Conservation (phyloP, 2,329 filamentous ascomycete genomes). For the Neurospora crassa region DNA sequence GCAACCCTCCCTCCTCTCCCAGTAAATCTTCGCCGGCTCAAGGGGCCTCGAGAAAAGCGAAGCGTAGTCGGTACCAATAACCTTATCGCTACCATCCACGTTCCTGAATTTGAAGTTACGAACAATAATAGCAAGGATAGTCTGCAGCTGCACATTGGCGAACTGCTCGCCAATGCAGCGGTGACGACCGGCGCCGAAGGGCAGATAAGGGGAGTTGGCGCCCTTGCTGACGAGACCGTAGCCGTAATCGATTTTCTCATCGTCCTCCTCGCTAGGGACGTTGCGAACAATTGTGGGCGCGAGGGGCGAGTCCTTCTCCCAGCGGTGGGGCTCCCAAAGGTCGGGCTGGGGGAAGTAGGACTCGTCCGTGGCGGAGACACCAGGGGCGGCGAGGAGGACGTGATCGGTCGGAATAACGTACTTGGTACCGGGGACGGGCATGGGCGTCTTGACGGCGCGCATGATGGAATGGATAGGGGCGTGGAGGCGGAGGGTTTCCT, state of each 20-base stretch:
- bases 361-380: constrained; percentile 63
- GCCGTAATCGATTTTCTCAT: constrained; percentile 83
- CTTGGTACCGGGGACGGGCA: constrained; percentile 72
- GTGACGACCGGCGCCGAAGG: constrained; percentile 87
- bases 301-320: constrained; percentile 58
- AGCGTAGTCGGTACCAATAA: constrained; percentile 60
- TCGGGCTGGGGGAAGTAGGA: constrained; percentile 74
- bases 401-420: constrained; percentile 75
- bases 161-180: constrained; percentile 96
- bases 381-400: constrained; percentile 74
- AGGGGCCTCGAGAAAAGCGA: constrained; percentile 67
- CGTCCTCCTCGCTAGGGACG: constrained; percentile 42
- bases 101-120: constrained; percentile 74
- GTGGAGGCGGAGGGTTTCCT: constrained; percentile 85
- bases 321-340: constrained; percentile 84
- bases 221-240: constrained; percentile 92
- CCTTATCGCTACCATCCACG: constrained; percentile 55
- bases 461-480: constrained; percentile 93
- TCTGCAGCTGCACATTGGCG: constrained; percentile 84
- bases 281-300: constrained; percentile 36
- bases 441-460: constrained; percentile 81
- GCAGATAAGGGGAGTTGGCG: constrained; percentile 79
- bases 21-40: constrained; percentile 62
- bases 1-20: constrained; percentile 56
- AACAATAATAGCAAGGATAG: constrained; percentile 69